Evolutionary conservation across 2,329 filamentous ascomycete species (phyloP).

Genomic region (Pyrenophora teres): DNA sequence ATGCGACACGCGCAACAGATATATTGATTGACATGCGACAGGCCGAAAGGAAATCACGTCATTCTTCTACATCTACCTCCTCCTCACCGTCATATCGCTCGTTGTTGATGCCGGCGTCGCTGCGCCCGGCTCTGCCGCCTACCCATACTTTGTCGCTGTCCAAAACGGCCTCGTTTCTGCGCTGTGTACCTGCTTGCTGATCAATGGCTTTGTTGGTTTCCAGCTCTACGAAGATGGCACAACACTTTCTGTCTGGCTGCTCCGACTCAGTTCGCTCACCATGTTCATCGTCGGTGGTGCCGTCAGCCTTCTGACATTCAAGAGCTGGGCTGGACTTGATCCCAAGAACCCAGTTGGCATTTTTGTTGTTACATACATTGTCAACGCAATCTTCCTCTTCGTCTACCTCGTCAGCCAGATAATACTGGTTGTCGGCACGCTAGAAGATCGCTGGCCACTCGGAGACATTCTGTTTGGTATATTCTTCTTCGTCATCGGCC

Average conservation of each 20-base stretch:
- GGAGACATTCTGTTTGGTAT: constrained; percentile 89
- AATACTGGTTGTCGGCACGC: constrained; percentile 82
- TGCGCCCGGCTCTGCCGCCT: constrained; percentile 77
- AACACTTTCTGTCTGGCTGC: constrained; percentile 87
- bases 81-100: constrained; percentile 85
- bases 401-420: constrained; percentile 89
- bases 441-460: constrained; percentile 94
- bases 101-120: constrained; percentile 92
- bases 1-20: constrained; percentile 55
- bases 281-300: constrained; percentile 89
- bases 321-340: constrained; percentile 82
- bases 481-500: constrained; percentile 88
- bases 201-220: constrained; percentile 98
- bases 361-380: constrained; percentile 88
- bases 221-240: constrained; percentile 98
- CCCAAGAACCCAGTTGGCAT: constrained; percentile 86
- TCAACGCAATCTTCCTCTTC: constrained; percentile 85
- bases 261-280: constrained; percentile 74
- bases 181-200: constrained; percentile 83
- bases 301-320: constrained; percentile 89
- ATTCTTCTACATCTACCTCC: constrained; percentile 97
- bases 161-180: constrained; percentile 86
- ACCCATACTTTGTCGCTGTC: constrained; percentile 87
- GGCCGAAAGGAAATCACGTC: constrained; percentile 75
- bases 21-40: constrained; percentile 38